Base-by-base conservation (phyloP, 108 stramenopile genomes). In the Skeletonema costatum region DNA sequence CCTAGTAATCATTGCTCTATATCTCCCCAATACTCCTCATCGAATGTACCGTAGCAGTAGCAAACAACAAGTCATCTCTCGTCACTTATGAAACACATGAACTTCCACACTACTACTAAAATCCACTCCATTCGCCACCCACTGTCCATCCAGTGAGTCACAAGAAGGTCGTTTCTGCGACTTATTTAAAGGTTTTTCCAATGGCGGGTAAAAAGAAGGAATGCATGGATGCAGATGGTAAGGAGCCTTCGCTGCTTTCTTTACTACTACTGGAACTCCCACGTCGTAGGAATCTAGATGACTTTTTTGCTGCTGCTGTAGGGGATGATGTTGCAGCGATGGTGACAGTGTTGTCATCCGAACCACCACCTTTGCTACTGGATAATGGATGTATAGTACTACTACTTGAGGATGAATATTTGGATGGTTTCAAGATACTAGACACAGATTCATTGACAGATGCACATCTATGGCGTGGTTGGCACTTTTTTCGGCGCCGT, bases 91-190 rank as follows among this genome's bases (percentile, higher is more conserved):
- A n/a, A 48, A 71, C 14, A 71, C 32, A 41, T 71, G 56, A 58
- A 72, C 71, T 32, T 72, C 71, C 71, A 72, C 61, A 46, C 60
- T 72, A 32, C 41, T 63, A 30, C 60, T 61, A 48, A 72, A 72
- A 32, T 72, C 62, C 9, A 72, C 71, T 2, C 71, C 71, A 48
- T 30, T 6, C 16, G 71, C 60, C 6, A 72, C 60, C 71, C 71
- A 72, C 6, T 14, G n/a, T n/a, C 13, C 13, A 48, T 48, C 46
- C n/a, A 48, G n/a, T 41, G 46, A 48, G 4, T 14, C 46, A 48
- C 46, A 48, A 14, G 13, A 14, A 1, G 46, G 46, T 48, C 46
- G 46, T 48, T n/a, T 14, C 16, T 48, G 46, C 1, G 14, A 2
- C 46, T n/a, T 48, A 48, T n/a, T 0, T 11, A 48, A 48, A n/a